Conservation (phyloP, 441 rosid genomes). For the Populus trichocarpa region DNA sequence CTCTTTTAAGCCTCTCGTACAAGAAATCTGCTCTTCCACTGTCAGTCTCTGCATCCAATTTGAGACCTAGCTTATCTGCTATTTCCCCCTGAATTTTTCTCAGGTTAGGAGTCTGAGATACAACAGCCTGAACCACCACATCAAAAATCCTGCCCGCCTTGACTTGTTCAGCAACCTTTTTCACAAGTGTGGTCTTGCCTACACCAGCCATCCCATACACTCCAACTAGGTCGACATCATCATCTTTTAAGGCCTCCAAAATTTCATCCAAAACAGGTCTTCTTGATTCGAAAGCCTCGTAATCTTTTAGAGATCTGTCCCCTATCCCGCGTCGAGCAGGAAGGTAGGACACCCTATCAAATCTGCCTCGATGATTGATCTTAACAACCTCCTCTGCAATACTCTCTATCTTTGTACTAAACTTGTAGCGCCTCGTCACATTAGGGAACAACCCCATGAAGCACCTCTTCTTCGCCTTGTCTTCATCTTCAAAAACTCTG, state of each 20-base stretch:
- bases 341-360: neutral
- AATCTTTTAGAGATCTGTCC: neutral
- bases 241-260: neutral
- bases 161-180: constrained; percentile 2
- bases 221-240: constrained; percentile 14
- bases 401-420: constrained; percentile 11
- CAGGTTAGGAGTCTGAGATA: constrained; percentile 2
- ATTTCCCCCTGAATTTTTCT: constrained; percentile 11
- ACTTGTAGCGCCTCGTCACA: constrained; percentile 2
- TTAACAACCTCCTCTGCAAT: neutral
- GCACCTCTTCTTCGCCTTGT: constrained; percentile 1
- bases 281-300: constrained; percentile 15
- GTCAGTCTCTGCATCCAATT: constrained; percentile 7
- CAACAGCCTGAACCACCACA: constrained; percentile 3
- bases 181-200: constrained; percentile 24
- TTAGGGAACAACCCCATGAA: constrained; percentile 10
- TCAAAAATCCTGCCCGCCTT: constrained; percentile 5
- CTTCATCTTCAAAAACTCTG: neutral
- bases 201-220: constrained; percentile 21
- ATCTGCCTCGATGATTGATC: neutral
- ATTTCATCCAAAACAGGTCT: neutral
- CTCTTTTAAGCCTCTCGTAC: constrained; percentile 13
- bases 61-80: constrained; percentile 19
- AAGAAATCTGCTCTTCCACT: constrained; percentile 22
- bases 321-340: neutral